Conservation (phyloP, 1,284 basidiomycete genomes). For the Sphaerobolus stellatus region DNA sequence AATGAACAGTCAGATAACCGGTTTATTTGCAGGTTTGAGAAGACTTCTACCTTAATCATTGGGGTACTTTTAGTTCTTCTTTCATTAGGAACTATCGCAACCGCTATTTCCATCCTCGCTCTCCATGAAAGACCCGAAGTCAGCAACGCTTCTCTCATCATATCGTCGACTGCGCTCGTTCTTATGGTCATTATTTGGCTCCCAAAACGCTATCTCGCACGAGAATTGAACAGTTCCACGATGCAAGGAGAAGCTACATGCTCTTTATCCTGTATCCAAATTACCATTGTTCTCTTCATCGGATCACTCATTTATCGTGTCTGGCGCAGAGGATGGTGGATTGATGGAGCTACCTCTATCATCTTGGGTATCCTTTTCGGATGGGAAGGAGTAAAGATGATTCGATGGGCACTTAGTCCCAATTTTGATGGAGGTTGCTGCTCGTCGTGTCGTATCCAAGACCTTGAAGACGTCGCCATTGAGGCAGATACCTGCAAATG, state of each 20-base stretch:
- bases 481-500: not conserved
- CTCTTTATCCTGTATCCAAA: constrained; percentile 36
- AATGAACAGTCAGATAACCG: not conserved
- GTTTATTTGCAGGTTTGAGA: constrained; percentile 36
- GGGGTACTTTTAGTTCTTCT: constrained; percentile 38
- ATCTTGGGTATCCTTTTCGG: constrained; percentile 41
- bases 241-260: constrained; percentile 46
- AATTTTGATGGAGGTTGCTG: constrained; percentile 43
- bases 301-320: constrained; percentile 36
- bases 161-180: constrained; percentile 40
- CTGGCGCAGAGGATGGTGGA: constrained; percentile 49
- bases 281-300: constrained; percentile 35
- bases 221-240: constrained; percentile 41
- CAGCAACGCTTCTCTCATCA: constrained; percentile 40
- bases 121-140: constrained; percentile 37
- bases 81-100: constrained; percentile 34
- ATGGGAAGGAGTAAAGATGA: constrained; percentile 43
- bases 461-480: not conserved
- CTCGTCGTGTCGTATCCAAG: not conserved
- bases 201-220: constrained; percentile 44
- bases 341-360: constrained; percentile 43
- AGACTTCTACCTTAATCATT: constrained; percentile 35
- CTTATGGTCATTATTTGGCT: constrained; percentile 43
- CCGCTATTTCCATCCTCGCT: constrained; percentile 36
- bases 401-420: constrained; percentile 35